Conservation (phyloP, 2,329 filamentous ascomycete species). For the Annulohypoxylon truncatum region DNA sequence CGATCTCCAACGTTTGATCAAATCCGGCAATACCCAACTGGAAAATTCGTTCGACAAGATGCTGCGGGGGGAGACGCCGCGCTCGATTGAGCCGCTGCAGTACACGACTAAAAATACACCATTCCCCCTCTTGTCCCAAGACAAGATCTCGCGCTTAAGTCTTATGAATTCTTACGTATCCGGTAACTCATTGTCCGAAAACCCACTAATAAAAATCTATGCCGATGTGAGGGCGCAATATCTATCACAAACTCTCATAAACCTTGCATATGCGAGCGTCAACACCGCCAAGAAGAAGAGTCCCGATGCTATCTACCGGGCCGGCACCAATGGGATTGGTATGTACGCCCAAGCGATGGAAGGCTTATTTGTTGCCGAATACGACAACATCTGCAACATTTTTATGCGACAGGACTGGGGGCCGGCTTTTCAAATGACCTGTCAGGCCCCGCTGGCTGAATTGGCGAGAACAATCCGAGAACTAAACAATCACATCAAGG, state of each 20-base stretch:
- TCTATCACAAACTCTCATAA: constrained; percentile 82
- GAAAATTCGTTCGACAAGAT: constrained; percentile 86
- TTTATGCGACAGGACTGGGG: constrained; percentile 90
- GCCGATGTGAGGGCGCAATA: constrained; percentile 88
- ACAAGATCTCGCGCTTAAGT: constrained; percentile 79
- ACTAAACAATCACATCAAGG: constrained; percentile 88
- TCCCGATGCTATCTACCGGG: constrained; percentile 83
- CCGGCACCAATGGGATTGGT: constrained; percentile 90
- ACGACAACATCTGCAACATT: constrained; percentile 88
- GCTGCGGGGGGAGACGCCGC: constrained; percentile 79
- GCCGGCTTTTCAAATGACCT: constrained; percentile 80
- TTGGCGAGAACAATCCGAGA: constrained; percentile 88
- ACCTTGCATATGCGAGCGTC: constrained; percentile 86
- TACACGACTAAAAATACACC: constrained; percentile 89
- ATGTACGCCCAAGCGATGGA: constrained; percentile 91
- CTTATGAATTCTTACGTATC: constrained; percentile 83
- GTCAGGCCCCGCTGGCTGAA: constrained; percentile 80
- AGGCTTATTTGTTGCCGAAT: constrained; percentile 86
- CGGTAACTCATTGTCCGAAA: constrained; percentile 70
- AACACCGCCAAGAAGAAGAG: constrained; percentile 85
- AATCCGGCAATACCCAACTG: constrained; percentile 82
- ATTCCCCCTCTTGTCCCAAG: constrained; percentile 83
- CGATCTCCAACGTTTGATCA: constrained; percentile 82
- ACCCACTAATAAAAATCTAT: constrained; percentile 83
- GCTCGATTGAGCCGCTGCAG: constrained; percentile 87